phyloP scores from a whole-genome alignment of 1,284 basidiomycete genomes.

The Trichosporon sp. region DNA sequence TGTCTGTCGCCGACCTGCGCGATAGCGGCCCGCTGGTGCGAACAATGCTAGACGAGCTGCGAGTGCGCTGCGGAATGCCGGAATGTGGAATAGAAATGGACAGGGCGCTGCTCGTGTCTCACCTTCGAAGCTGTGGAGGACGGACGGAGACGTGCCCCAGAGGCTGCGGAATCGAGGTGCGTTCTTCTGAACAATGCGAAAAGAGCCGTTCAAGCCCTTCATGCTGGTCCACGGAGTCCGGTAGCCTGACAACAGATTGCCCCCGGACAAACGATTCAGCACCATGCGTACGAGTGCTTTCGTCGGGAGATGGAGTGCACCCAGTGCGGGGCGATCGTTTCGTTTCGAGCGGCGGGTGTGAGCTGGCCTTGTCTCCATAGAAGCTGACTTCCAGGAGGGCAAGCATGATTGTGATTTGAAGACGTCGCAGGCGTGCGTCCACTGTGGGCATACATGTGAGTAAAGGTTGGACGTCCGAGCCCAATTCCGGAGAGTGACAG shows the following conservation, averaged over 20 bases:
- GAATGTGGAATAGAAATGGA: slow-evolving; percentile 68
- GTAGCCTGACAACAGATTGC: slow-evolving; percentile 37
- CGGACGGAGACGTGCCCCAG: slow-evolving; percentile 63
- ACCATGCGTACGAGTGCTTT: slow-evolving; percentile 52
- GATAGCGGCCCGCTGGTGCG: slow-evolving; percentile 36
- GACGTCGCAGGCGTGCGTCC: background rate
- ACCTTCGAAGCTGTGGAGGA: slow-evolving; percentile 68
- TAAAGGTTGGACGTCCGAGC: background rate
- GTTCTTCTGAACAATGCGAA: too few relatives aligned
- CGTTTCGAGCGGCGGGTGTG: slow-evolving; percentile 40
- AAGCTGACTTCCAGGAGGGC: slow-evolving; percentile 13
- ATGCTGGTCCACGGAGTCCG: too few relatives aligned
- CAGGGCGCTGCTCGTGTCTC: slow-evolving; percentile 67
- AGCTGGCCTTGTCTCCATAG: slow-evolving; percentile 11
- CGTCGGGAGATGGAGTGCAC: slow-evolving; percentile 48
- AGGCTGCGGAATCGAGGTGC: slow-evolving; percentile 56
- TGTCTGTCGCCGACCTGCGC: slow-evolving; percentile 51
- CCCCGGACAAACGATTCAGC: slow-evolving; percentile 35
- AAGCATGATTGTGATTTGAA: background rate
- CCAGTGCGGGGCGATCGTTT: slow-evolving; percentile 39
- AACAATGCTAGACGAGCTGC: slow-evolving; percentile 74
- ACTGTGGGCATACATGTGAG: slow-evolving; percentile 18
- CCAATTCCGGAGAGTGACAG: too few relatives aligned
- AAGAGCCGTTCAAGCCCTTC: too few relatives aligned
- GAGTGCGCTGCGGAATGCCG: slow-evolving; percentile 67